Evolutionary conservation across 495 filamentous ascomycete species (phyloP).

Genomic region (Neurospora sp.): DNA sequence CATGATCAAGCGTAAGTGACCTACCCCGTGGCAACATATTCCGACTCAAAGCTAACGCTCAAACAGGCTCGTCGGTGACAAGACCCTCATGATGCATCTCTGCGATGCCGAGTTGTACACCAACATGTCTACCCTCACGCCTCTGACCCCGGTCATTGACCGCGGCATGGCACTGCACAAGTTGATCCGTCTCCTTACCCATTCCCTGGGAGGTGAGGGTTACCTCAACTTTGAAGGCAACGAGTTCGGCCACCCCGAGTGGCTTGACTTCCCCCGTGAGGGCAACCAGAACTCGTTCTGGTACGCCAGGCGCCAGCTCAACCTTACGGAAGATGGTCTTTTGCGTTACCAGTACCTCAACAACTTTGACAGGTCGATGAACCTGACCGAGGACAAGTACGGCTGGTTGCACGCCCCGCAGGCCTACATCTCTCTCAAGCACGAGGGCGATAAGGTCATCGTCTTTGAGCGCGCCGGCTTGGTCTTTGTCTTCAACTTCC

Average conservation of each 20-base stretch:
- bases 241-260: conserved; percentile 97
- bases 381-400: conserved; percentile 74
- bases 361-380: conserved; percentile 90
- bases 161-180: conserved; percentile 90
- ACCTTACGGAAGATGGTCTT: conserved; percentile 75
- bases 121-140: conserved; percentile 81
- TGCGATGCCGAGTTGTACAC: conserved; percentile 97
- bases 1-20: conserved; percentile 91
- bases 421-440: conserved; percentile 87
- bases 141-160: conserved; percentile 81
- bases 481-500: conserved; percentile 95
- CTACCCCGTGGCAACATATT: background rate
- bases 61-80: conserved; percentile 85
- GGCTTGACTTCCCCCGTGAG: conserved; percentile 94
- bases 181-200: conserved; percentile 90
- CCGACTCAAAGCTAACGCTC: conserved; percentile 20
- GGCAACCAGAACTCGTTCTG: conserved; percentile 95
- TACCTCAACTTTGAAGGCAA: conserved; percentile 99
- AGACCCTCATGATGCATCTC: conserved; percentile 93
- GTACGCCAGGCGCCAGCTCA: conserved; percentile 92
- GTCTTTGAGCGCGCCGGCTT: conserved; percentile 90
- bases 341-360: conserved; percentile 89
- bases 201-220: conserved; percentile 89
- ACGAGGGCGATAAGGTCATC: conserved; percentile 88
- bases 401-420: conserved; percentile 84